A percentile compares a stretch with the other conserved stretches of the same genome.
These are phyloP conservation scores for Solanum microdontum DNA, from an alignment of 257 asterid species.

Conservation along the genomic window DNA sequence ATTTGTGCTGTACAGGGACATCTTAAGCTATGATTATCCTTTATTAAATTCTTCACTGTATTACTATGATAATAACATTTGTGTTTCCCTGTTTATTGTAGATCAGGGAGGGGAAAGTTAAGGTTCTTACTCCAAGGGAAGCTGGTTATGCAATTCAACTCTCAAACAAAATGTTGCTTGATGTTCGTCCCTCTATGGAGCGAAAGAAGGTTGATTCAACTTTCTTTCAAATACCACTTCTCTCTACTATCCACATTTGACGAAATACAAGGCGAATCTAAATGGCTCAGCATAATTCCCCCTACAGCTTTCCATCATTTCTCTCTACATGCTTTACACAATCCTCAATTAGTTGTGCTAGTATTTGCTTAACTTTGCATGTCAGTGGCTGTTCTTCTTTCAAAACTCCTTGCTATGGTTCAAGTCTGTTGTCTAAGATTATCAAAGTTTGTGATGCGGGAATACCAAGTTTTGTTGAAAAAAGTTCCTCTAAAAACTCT, in stretches of 20 bases:
- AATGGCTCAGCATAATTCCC: neutral
- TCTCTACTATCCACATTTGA: neutral
- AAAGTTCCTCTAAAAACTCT: neutral
- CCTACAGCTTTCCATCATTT: neutral
- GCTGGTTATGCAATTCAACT: slow-evolving; percentile 96
- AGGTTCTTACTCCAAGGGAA: slow-evolving; percentile 80
- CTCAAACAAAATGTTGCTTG: slow-evolving; percentile 67
- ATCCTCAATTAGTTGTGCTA: neutral
- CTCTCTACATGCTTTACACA: neutral
- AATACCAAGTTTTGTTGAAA: neutral
- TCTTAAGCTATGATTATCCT: neutral
- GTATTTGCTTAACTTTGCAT: neutral
- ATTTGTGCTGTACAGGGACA: neutral
- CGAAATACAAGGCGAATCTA: neutral
- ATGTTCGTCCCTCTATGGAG: slow-evolving; percentile 84
- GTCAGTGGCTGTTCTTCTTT: neutral
- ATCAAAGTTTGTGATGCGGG: neutral
- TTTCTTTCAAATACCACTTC: neutral
- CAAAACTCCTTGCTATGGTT: neutral
- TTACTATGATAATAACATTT: neutral
- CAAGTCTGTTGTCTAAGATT: neutral
- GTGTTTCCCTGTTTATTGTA: slow-evolving; percentile 5
- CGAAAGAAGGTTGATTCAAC: slow-evolving; percentile 47
- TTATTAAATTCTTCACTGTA: neutral
- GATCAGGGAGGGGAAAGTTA: slow-evolving; percentile 88